phyloP scores from a whole-genome alignment of 108 stramenopile genomes.

The Skeletonema tropicum region DNA sequence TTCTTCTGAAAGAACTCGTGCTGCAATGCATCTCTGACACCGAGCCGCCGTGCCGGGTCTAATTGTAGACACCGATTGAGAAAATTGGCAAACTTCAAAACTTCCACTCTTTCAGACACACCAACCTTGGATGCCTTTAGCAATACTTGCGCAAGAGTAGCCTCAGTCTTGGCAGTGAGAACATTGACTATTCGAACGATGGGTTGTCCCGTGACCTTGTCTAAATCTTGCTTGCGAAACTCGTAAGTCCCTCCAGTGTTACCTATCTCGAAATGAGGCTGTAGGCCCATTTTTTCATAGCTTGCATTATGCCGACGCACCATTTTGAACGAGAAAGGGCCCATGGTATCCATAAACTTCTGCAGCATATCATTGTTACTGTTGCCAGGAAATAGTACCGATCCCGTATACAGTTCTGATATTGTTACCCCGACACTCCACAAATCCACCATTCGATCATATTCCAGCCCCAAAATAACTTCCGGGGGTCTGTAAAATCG shows the following conservation, averaged over 20 bases:
- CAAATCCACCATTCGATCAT: conserved; percentile 91
- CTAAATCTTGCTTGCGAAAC: conserved; percentile 66
- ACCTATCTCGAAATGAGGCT: conserved; percentile 63
- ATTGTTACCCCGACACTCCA: conserved; percentile 94
- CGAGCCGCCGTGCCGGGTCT: conserved; percentile 82
- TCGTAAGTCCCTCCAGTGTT: conserved; percentile 62
- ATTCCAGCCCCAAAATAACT: conserved; percentile 95
- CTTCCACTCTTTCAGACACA: conserved; percentile 75
- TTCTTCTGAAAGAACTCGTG: conserved; percentile 74
- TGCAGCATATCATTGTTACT: conserved; percentile 96
- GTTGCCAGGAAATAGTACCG: conserved; percentile 88
- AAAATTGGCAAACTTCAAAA: conserved; percentile 85
- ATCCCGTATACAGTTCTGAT: conserved; percentile 95
- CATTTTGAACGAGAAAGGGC: conserved; percentile 87
- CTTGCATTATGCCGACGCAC: conserved; percentile 78
- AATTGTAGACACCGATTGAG: conserved; percentile 84
- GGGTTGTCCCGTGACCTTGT: conserved; percentile 67
- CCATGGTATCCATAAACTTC: conserved; percentile 93
- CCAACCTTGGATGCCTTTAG: conserved; percentile 71
- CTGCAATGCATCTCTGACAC: conserved; percentile 60
- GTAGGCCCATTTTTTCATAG: conserved; percentile 61
- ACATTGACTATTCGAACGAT: conserved; percentile 66
- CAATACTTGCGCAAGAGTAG: conserved; percentile 61
- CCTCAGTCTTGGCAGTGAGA: conserved; percentile 38
- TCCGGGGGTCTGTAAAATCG: conserved; percentile 99